Evolutionary conservation across 2,329 filamentous ascomycete species (phyloP), one percentile per base, ranked within the genome.

Genomic region (Nigrospora sphaerica): DNA sequence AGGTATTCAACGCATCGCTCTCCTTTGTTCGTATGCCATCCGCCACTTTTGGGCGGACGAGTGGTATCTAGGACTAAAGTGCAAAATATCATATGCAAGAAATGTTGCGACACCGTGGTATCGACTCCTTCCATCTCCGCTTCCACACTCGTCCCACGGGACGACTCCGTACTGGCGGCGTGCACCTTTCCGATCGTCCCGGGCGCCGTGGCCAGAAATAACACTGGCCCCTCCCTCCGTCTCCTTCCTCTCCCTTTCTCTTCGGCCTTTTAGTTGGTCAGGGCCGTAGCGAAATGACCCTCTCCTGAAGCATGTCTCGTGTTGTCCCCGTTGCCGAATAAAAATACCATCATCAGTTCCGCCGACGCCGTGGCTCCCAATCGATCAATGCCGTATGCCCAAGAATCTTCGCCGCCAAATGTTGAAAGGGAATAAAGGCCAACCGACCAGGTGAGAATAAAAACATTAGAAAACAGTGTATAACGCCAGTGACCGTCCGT

Each of bases 401-500:
- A 4, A 23, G 37, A 39, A 39, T 17, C 37, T 23, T 18, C 37
- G 37, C 23, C 23, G 23, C 23, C 23, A 28, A 28, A 28, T 28
- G 23, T 9, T 9, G 23, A 5, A 28, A 6, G 23, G 4, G 23
- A 28, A 28, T 28, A 28, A 28, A 28, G 23, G 6, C 37, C 37
- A 17, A 23, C 14, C n/a, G 12, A 17, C n/a, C n/a, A 17, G 37
- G 12, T 9, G 18, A 39, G 5, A 12, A 39, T 9, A 39, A 44
- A 44, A 34, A 28, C 16, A 13, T 5, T 34, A 42, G 40, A 54
- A 45, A 49, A 55, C 55, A 46, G 42, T 54, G 56, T 50, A 48
- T 44, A 49, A 50, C 17, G 52, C 47, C 55, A 56, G 54, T 59
- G 54, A 55, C 58, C 54, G 38, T 59, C 59, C 42, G 51, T 61